Base-by-base conservation (phyloP, 169 alveolate species). In the Perkinsus marinus region DNA sequence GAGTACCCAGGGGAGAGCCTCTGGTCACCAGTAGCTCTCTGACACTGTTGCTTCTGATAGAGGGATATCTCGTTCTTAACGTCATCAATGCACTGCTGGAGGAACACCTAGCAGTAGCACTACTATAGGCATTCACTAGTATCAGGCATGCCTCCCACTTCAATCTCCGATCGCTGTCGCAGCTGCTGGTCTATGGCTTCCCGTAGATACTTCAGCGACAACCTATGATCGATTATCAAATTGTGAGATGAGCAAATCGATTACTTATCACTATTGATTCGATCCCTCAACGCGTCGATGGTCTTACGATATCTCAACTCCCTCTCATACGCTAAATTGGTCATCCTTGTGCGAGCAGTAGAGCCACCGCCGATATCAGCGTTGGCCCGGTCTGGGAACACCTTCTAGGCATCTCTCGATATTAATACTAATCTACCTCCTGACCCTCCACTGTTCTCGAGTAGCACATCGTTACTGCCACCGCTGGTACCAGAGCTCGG, bases 81-180 rank as follows among this genome's bases (percentile, higher is more conserved):
- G 39, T 90, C 91, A 43, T 90, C 91, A 10, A 90, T 43, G 39
- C 91, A 90, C 34, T 90, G 91, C 19, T 57, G 91, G 37, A 90
- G 46, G 41, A 90, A 47, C 91, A 90, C 57, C 46, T 57, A 30
- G 22, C 3, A 13, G 22, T 26, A 30, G 3, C 22, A 41, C 30
- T 30, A 19, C 34, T 57, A 57, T n/a, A n/a, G n/a, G n/a, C n/a
- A 19, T n/a, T n/a, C 7, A 13, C 79, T 26, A 13, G 9, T 30
- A 13, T 57, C 79, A 13, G 7, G 7, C 7, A 13, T 57, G 36
- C 26, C 79, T 30, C 46, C 10, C 3, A 57, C 79, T 57, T 90
- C 91, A 30, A 90, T 26, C n/a, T 90, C 91, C 19, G 91, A 39
- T 39, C 91, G 41, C 39, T 36, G 38, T 16, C 41, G 68, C 69